These are phyloP conservation scores for Isochrysis galbana DNA, from an alignment of 78 protist species.

Conservation along the genomic window DNA sequence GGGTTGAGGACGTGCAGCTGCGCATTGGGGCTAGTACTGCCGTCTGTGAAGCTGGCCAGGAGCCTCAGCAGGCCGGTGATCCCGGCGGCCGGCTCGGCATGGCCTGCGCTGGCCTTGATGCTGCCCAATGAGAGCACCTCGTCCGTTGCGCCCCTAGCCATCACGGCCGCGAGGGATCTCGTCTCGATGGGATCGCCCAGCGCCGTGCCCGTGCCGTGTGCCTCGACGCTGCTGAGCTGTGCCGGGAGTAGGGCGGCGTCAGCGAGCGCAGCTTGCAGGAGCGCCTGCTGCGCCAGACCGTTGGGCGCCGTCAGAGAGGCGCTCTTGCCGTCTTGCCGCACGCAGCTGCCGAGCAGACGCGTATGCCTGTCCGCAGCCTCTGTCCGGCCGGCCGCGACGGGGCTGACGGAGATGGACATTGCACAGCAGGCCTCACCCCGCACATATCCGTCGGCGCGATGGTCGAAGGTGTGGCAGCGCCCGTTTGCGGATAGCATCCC, in stretches of 20 bases:
- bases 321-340: constrained; percentile 59
- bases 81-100: constrained; percentile 24
- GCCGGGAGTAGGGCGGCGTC: constrained; percentile 13
- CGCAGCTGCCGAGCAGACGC: background rate
- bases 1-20: background rate
- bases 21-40: background rate
- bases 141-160: background rate
- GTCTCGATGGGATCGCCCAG: constrained; percentile 69
- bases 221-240: constrained; percentile 61
- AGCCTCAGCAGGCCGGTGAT: background rate
- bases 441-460: constrained; percentile 80
- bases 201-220: constrained; percentile 38
- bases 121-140: constrained; percentile 34
- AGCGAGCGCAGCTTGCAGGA: constrained; percentile 54
- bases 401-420: constrained; percentile 59
- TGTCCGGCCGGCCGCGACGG: background rate
- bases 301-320: constrained; percentile 70
- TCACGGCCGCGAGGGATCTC: background rate
- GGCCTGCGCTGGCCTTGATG: background rate
- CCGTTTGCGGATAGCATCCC: constrained; percentile 67
- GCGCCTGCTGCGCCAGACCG: constrained; percentile 58
- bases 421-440: constrained; percentile 82
- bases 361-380: too few species aligned
- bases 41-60: background rate
- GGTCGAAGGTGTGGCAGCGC: constrained; percentile 71